phyloP scores from a whole-genome alignment of 495 filamentous ascomycete genomes.

The Penicillium coffeae region DNA sequence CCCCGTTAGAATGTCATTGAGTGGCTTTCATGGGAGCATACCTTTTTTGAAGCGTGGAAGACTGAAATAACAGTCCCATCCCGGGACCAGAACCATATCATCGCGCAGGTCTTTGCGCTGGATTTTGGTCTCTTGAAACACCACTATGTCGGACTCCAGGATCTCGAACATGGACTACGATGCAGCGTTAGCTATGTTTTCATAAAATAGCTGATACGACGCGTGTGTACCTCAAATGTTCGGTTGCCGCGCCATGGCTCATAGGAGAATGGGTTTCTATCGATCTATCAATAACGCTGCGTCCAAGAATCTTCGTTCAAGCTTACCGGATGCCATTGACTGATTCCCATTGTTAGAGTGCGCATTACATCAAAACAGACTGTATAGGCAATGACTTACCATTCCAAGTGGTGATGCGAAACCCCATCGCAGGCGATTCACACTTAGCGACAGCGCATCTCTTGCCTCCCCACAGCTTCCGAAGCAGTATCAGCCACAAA shows the following conservation, averaged over 20 bases:
- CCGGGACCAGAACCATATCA: slow-evolving; percentile 93
- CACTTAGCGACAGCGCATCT: neutral
- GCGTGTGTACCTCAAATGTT: slow-evolving; percentile 64
- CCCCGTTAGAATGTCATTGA: neutral
- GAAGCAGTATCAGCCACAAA: no score
- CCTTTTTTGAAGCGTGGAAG: slow-evolving; percentile 92
- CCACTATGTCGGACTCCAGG: slow-evolving; percentile 87
- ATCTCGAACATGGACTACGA: slow-evolving; percentile 85
- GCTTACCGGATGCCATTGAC: slow-evolving; percentile 90
- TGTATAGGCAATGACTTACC: slow-evolving; percentile 43
- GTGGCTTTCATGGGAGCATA: slow-evolving; percentile 1
- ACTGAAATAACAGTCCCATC: slow-evolving; percentile 97
- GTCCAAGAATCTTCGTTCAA: neutral
- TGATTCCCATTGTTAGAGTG: slow-evolving; percentile 27
- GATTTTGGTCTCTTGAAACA: slow-evolving; percentile 96
- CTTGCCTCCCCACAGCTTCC: neutral
- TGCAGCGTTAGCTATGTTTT: neutral
- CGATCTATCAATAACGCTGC: neutral
- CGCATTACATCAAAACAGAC: neutral
- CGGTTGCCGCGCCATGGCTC: slow-evolving; percentile 88
- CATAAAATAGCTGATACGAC: neutral
- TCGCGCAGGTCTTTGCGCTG: slow-evolving; percentile 89
- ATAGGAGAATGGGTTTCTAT: slow-evolving; percentile 88
- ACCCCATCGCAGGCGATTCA: slow-evolving; percentile 51
- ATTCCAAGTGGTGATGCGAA: slow-evolving; percentile 91